Evolutionary conservation across 352 stramenopile genomes (phyloP).

Genomic region (Aphanomyces cochlioides): DNA sequence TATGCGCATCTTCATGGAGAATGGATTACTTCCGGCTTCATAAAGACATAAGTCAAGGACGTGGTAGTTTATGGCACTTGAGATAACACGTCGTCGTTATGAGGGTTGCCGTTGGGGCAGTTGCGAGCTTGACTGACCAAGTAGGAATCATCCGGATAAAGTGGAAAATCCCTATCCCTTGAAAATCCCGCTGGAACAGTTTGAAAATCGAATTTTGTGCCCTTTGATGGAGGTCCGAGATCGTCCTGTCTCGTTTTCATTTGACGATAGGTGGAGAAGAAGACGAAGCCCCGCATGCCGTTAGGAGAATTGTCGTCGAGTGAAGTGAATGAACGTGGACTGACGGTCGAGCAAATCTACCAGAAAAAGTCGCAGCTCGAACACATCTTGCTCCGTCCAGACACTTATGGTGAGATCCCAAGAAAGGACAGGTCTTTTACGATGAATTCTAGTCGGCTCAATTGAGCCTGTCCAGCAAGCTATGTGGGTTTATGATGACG

Average conservation of each 20-base stretch:
- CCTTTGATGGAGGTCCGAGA: background rate
- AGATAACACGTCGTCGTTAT: no score
- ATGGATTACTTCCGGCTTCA: no score
- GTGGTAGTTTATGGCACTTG: no score
- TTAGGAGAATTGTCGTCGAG: slow-evolving; percentile 7
- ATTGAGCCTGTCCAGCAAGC: slow-evolving; percentile 90
- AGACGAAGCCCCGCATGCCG: background rate
- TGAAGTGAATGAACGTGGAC: slow-evolving; percentile 8
- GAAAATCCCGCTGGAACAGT: background rate
- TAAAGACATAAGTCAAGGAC: no score
- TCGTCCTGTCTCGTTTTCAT: background rate
- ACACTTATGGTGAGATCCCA: slow-evolving; percentile 92
- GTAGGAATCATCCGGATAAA: no score
- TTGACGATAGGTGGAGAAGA: slow-evolving; percentile 14
- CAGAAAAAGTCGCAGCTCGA: slow-evolving; percentile 98
- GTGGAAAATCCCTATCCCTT: no score
- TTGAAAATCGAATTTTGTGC: background rate
- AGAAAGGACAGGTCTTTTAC: background rate
- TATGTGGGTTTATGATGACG: slow-evolving; percentile 91
- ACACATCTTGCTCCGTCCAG: slow-evolving; percentile 96
- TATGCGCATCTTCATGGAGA: no score
- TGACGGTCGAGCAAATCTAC: slow-evolving; percentile 89
- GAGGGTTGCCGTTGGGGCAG: no score
- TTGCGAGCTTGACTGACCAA: no score
- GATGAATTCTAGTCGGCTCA: slow-evolving; percentile 77